phyloP scores from a whole-genome alignment of 768 basidiomycete species.

The Agrocybe chaxingu region DNA sequence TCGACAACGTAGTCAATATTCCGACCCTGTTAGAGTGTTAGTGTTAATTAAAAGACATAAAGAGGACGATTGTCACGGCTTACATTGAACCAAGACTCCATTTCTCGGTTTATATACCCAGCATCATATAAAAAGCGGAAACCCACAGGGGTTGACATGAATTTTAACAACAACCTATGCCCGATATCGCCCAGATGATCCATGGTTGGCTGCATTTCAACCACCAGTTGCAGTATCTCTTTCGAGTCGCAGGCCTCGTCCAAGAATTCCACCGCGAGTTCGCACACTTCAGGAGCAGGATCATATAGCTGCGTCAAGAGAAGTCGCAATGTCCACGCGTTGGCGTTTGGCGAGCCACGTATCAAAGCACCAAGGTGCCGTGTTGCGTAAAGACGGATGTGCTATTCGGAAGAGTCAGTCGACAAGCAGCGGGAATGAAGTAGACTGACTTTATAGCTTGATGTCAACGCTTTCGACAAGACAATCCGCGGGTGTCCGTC shows the following conservation, averaged over 20 bases:
- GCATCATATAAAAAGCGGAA: conserved; percentile 91
- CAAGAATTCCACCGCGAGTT: conserved; percentile 84
- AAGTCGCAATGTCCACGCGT: conserved; percentile 86
- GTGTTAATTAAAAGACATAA: not conserved
- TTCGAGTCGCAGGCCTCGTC: conserved; percentile 87
- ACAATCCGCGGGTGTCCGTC: conserved; percentile 95
- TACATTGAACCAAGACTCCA: conserved; percentile 96
- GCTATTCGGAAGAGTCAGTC: conserved; percentile 39
- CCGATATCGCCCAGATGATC: conserved; percentile 95
- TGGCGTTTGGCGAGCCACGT: conserved; percentile 56
- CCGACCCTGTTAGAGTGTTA: conserved; percentile 61
- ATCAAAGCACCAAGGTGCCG: conserved; percentile 82
- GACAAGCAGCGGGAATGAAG: not conserved
- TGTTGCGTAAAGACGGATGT: conserved; percentile 86
- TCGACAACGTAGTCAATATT: conserved; percentile 93
- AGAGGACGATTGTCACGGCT: conserved; percentile 19
- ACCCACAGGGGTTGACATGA: conserved; percentile 91
- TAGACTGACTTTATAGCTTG: conserved; percentile 72
- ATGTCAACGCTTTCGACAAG: conserved; percentile 91
- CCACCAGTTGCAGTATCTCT: conserved; percentile 83
- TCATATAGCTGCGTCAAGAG: conserved; percentile 97
- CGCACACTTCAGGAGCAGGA: conserved; percentile 84
- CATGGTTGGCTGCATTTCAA: conserved; percentile 91
- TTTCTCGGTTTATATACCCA: conserved; percentile 90
- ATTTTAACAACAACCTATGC: conserved; percentile 83